phyloP scores from a whole-genome alignment of 2,329 filamentous ascomycete genomes.

The Exophiala aquamarina region DNA sequence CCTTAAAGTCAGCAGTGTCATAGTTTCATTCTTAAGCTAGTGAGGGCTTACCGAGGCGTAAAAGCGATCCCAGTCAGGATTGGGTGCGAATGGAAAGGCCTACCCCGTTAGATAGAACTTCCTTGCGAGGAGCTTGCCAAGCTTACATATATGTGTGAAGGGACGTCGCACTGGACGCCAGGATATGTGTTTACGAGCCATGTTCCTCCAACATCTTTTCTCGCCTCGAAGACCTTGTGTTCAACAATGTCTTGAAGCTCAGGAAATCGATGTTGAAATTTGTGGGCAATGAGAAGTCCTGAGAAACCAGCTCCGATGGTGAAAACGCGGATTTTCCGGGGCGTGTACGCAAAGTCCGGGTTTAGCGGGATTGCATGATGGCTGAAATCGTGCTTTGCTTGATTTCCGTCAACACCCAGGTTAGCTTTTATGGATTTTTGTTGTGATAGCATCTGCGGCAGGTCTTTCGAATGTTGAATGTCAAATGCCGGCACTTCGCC shows the following conservation, averaged over 20 bases:
- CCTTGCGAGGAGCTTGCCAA: not conserved
- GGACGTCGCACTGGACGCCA: conserved; percentile 21
- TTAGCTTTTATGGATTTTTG: not conserved
- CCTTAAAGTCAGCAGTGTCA: not conserved
- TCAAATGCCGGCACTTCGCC: conserved; percentile 6
- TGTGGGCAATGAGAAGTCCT: conserved; percentile 39
- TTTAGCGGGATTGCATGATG: conserved; percentile 8
- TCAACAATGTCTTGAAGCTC: conserved; percentile 16
- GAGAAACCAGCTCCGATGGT: conserved; percentile 42
- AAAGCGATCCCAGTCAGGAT: conserved; percentile 42
- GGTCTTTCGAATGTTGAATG: not conserved
- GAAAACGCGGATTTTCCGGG: conserved; percentile 31
- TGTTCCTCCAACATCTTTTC: conserved; percentile 25
- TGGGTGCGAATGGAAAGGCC: conserved; percentile 36
- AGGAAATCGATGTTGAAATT: conserved; percentile 28
- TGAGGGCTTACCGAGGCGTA: conserved; percentile 26
- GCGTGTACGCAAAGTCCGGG: conserved; percentile 9
- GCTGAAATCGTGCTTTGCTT: not conserved
- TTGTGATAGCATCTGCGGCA: conserved; percentile 1
- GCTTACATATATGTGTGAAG: conserved; percentile 15
- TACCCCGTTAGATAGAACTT: conserved; percentile 22
- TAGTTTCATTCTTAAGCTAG: not conserved
- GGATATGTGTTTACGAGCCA: conserved; percentile 27
- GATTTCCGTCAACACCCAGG: not conserved
- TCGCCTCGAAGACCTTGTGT: conserved; percentile 27